Conservation (phyloP, 495 filamentous ascomycete genomes). For the Lophiotrema nucula region DNA sequence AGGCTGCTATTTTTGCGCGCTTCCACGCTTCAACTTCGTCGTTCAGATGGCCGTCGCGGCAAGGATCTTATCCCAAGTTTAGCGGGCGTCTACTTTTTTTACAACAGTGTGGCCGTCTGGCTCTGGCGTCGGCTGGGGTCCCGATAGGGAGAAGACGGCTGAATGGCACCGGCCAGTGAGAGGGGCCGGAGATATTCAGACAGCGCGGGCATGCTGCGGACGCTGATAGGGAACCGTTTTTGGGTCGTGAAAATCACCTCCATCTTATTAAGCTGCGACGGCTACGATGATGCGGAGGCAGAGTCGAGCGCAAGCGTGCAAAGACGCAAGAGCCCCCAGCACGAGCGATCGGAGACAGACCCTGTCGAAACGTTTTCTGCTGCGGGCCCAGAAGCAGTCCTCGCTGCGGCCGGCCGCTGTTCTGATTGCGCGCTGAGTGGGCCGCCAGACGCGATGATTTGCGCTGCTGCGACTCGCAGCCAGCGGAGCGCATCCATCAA, state of each 20-base stretch:
- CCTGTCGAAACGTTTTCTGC: constrained; percentile 11
- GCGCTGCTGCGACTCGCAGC: constrained; percentile 31
- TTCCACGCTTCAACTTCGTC: not conserved
- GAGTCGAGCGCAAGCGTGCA: too few species aligned
- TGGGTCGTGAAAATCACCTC: not conserved
- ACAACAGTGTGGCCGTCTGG: not conserved
- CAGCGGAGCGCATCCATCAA: not conserved
- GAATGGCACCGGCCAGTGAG: constrained; percentile 29
- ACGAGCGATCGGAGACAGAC: constrained; percentile 8
- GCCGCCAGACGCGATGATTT: constrained; percentile 32
- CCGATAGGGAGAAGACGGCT: constrained; percentile 37
- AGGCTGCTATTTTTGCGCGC: constrained; percentile 22
- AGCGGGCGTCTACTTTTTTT: constrained; percentile 31
- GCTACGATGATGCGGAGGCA: not conserved
- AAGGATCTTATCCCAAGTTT: constrained; percentile 8
- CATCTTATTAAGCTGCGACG: constrained; percentile 23
- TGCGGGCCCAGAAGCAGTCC: not conserved
- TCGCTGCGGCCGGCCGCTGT: too few species aligned
- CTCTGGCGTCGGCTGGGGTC: constrained; percentile 25
- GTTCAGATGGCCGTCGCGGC: too few species aligned
- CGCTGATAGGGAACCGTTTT: constrained; percentile 30
- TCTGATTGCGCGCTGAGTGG: constrained; percentile 22
- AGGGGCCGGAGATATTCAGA: constrained; percentile 30
- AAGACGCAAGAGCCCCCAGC: too few species aligned
- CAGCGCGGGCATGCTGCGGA: constrained; percentile 6